Conservation (phyloP, 108 stramenopile genomes). For the Nitzschia inconspicua region DNA sequence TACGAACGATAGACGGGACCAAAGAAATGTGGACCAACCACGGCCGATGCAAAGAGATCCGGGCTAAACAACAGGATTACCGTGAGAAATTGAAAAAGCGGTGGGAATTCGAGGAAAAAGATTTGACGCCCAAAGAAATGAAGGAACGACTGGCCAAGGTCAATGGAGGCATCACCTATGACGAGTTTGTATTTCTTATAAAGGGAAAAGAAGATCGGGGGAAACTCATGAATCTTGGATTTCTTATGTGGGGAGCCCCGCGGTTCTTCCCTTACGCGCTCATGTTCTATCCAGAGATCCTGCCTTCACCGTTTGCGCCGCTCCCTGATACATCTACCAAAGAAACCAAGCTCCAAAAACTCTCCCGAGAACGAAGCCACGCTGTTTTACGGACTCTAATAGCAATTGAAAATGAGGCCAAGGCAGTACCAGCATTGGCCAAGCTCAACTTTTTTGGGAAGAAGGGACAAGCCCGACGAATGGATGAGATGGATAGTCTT, state of each 20-base stretch:
- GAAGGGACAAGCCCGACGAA: conserved; percentile 25
- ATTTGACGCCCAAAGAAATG: conserved; percentile 34
- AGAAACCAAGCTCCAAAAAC: conserved; percentile 39
- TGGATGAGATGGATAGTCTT: conserved; percentile 11
- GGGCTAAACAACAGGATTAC: conserved; percentile 49
- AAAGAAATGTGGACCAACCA: conserved; percentile 60
- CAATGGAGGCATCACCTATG: conserved; percentile 48
- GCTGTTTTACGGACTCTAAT: conserved; percentile 64
- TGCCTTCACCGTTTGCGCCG: conserved; percentile 68
- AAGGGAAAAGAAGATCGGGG: conserved; percentile 75
- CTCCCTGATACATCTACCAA: conserved; percentile 15
- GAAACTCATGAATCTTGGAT: conserved; percentile 59
- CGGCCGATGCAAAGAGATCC: conserved; percentile 67
- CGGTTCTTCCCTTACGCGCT: conserved; percentile 73
- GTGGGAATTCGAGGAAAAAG: conserved; percentile 37
- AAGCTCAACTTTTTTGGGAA: conserved; percentile 82
- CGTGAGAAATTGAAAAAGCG: conserved; percentile 24
- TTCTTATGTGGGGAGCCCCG: conserved; percentile 64
- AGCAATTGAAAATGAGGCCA: conserved; percentile 57
- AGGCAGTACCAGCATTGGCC: conserved; percentile 52
- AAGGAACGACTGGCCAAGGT: conserved; percentile 11
- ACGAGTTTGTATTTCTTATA: conserved; percentile 66
- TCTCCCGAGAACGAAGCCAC: conserved; percentile 62
- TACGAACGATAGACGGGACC: conserved; percentile 55
- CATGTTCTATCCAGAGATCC: conserved; percentile 76